Conservation (phyloP, 2,329 filamentous ascomycete species). For the Fusarium irregulare region DNA sequence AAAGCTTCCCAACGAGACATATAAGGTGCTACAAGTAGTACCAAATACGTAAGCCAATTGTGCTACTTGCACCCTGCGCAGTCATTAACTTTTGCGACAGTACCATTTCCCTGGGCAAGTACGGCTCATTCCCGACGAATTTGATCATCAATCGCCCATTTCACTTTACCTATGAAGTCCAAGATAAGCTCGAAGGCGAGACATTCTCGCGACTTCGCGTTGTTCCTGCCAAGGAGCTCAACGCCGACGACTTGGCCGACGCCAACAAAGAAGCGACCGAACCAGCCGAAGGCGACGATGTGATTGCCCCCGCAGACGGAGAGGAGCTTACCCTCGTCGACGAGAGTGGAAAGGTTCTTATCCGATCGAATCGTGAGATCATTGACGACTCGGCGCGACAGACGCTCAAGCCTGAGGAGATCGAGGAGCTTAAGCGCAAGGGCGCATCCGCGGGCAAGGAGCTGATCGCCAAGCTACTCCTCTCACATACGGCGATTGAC, state of each 20-base stretch:
- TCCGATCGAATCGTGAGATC: slow-evolving; percentile 68
- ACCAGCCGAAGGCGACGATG: slow-evolving; percentile 57
- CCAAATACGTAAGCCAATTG: slow-evolving; percentile 67
- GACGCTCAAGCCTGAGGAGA: slow-evolving; percentile 79
- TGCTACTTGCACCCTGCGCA: not conserved
- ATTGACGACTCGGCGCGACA: slow-evolving; percentile 76
- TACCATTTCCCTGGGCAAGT: slow-evolving; percentile 89
- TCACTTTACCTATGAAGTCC: slow-evolving; percentile 89
- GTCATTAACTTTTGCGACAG: slow-evolving; percentile 60
- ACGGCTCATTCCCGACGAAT: slow-evolving; percentile 89
- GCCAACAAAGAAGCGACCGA: slow-evolving; percentile 54
- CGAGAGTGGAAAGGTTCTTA: slow-evolving; percentile 58
- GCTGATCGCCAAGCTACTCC: slow-evolving; percentile 90
- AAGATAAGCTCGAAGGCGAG: slow-evolving; percentile 74
- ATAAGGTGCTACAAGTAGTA: slow-evolving; percentile 66
- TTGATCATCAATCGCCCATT: slow-evolving; percentile 91
- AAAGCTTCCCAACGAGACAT: slow-evolving; percentile 68
- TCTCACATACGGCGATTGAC: slow-evolving; percentile 88
- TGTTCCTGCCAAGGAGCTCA: slow-evolving; percentile 82
- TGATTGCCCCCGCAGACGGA: slow-evolving; percentile 52
- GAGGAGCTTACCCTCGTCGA: slow-evolving; percentile 58
- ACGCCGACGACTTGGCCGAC: slow-evolving; percentile 77
- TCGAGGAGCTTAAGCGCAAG: slow-evolving; percentile 78
- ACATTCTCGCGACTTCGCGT: slow-evolving; percentile 78
- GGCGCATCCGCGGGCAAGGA: slow-evolving; percentile 85